Base-by-base conservation (phyloP, 768 basidiomycete species). In the Boletus speciosus region DNA sequence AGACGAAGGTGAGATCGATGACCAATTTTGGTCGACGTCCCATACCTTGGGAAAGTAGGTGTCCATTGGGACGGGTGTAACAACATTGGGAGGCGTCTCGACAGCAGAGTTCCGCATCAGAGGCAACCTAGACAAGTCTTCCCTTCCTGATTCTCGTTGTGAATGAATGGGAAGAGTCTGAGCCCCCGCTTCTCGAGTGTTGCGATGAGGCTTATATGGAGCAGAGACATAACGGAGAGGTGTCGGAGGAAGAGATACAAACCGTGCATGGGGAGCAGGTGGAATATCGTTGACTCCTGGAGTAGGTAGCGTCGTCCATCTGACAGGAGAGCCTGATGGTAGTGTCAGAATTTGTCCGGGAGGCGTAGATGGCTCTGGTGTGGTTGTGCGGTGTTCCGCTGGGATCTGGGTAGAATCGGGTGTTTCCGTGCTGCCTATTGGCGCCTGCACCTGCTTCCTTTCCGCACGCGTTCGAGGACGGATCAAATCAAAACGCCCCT, bases 401-500 rank as follows among this genome's bases (percentile, higher is more conserved):
- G 52, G 55, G 35, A 54, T 32, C 0, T 36, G 38, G 27, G 62
- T 56, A 34, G 64, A 57, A 39, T 60, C 53, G 63, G 71, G 47
- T 36, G 52, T 31, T 43, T 60, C 59, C 16, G 44, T 43, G 16
- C 14, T 21, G 12, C 56, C 56, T 16, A 53, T 32, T 19, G 41
- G 36, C 10, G 38, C 23, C 27, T 54, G 44, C 32, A 35, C 27
- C 39, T 52, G 54, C 34, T 46, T 55, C 54, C 25, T 63, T 49
- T 69, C 65, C 14, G 55, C 66, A 49, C 55, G 66, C 23, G 61
- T 63, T 43, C 50, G 59, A 31, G 71, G 69, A 51, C 86, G 82
- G 78, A 97, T 88, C 61, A 98, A 76, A 66, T 96, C 93, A 51
- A 95, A 78, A 44, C 94, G 85, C 6, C 94, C 94, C 54, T 91